Conservation (phyloP, 345 rosid genomes). For the Sonneratia caseolaris region DNA sequence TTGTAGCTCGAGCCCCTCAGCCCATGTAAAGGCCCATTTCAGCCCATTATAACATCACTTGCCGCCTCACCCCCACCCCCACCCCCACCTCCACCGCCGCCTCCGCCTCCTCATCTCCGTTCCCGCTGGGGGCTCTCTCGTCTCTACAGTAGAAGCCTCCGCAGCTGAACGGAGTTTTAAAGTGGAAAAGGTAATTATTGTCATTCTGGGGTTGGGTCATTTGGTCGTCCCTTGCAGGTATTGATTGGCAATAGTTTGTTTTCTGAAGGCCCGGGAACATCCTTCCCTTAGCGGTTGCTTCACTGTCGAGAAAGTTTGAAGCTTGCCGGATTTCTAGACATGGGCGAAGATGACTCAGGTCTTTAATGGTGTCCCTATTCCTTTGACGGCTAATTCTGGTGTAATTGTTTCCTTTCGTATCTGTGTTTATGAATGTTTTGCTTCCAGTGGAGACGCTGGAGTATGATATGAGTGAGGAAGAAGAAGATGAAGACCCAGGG, state of each 20-base stretch:
- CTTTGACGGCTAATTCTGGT: background rate
- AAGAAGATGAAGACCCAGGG: constrained; percentile 14
- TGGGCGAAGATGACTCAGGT: constrained; percentile 16
- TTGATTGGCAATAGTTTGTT: background rate
- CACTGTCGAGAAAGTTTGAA: background rate
- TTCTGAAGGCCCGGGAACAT: background rate
- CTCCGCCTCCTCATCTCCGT: background rate
- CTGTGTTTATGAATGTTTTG: background rate
- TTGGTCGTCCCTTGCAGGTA: background rate
- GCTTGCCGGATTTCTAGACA: background rate
- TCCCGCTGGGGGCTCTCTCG: background rate
- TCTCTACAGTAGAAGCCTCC: background rate
- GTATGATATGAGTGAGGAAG: constrained; percentile 18
- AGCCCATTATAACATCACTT: no score
- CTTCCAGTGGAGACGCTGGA: constrained; percentile 15
- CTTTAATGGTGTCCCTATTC: background rate
- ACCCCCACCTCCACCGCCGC: background rate
- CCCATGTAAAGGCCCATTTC: background rate
- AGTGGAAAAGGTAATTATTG: background rate
- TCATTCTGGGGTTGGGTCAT: background rate
- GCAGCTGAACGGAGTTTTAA: background rate
- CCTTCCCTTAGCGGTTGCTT: background rate
- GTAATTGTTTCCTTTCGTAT: background rate
- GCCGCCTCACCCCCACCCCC: background rate
- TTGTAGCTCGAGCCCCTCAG: no score